Evolutionary conservation across 768 basidiomycete genomes (phyloP), one percentile per base, ranked within the genome.

Genomic region (Leccinum longicurvipes): DNA sequence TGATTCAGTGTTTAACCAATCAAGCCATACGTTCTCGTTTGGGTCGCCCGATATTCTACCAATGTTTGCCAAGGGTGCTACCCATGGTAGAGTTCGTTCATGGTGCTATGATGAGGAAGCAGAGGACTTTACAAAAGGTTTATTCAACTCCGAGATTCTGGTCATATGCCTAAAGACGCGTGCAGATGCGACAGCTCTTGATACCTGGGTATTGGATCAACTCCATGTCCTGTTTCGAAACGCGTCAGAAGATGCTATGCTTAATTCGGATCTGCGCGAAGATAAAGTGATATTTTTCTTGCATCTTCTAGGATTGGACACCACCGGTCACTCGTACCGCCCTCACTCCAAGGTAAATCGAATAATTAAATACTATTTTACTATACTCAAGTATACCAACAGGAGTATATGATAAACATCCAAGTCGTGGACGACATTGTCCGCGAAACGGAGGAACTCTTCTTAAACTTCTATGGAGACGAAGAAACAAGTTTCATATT

Each of bases 321-420:
- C 89, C 3, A 92, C 92, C 0, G 92, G 92, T 0, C 92, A 94
- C 61, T 85, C 90, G 1, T 92, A 93, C 64, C 74, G 91, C 46
- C 92, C 92, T 23, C 85, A 87, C 70, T 93, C 91, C 2, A 74
- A 79, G 72, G 89, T 87, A 63, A 31, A 57, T 48, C 6, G n/a
- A 41, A n/a, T 17, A 6, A n/a, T 14, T 12, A 15, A 12, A 12
- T 17, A 6, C 11, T 55, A 15, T 5, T 47, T 53, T 34, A n/a
- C 45, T 7, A 24, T 4, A 15, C 27, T 57, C 28, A 58, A 47
- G 5, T 34, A 21, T 7, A 52, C 21, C n/a, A 19, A 25, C 55
- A 90, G 83, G 92, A 93, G 74, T 94, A 94, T 63, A 90, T 93
- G 85, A 75, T 80, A 24, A 93, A 92, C 62, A 91, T 94, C 32